phyloP scores from a whole-genome alignment of 257 asterid genomes.

The Dorcoceras hygrometricum region DNA sequence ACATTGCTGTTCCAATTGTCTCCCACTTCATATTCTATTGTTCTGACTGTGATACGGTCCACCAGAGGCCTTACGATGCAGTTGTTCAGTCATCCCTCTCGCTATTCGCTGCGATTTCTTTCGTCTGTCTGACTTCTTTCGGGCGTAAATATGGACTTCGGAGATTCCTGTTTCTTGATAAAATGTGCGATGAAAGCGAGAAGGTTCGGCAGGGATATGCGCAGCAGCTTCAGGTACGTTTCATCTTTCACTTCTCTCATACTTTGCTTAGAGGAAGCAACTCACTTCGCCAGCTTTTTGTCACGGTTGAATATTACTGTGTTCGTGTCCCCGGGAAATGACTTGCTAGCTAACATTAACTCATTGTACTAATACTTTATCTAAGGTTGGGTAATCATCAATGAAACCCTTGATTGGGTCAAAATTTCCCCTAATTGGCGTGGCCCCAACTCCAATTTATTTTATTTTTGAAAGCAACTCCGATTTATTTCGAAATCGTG shows the following conservation, averaged over 20 bases:
- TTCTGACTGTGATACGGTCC: conserved; percentile 53
- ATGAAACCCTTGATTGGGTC: too few species aligned
- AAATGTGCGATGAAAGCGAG: conserved; percentile 59
- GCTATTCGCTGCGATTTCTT: conserved; percentile 57
- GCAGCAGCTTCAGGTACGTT: conserved; percentile 61
- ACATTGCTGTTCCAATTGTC: conserved; percentile 63
- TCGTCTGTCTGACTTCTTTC: conserved; percentile 60
- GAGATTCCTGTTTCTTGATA: conserved; percentile 74
- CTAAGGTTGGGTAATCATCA: too few species aligned
- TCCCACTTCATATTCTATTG: conserved; percentile 72
- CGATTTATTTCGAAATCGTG: too few species aligned
- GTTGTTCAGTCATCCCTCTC: conserved; percentile 73
- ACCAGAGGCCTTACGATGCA: conserved; percentile 59
- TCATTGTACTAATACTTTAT: too few species aligned
- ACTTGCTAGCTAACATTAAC: too few species aligned
- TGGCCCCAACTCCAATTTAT: too few species aligned
- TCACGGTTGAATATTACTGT: too few species aligned
- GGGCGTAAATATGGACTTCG: conserved; percentile 66
- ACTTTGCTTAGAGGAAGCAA: too few species aligned
- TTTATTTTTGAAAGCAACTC: too few species aligned
- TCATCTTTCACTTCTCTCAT: background rate
- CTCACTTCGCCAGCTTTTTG: too few species aligned
- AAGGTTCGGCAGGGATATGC: conserved; percentile 67
- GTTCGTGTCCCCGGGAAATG: too few species aligned
- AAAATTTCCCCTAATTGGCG: too few species aligned